Conservation (phyloP, 208 protist species). For the Eutreptiella sp. region DNA sequence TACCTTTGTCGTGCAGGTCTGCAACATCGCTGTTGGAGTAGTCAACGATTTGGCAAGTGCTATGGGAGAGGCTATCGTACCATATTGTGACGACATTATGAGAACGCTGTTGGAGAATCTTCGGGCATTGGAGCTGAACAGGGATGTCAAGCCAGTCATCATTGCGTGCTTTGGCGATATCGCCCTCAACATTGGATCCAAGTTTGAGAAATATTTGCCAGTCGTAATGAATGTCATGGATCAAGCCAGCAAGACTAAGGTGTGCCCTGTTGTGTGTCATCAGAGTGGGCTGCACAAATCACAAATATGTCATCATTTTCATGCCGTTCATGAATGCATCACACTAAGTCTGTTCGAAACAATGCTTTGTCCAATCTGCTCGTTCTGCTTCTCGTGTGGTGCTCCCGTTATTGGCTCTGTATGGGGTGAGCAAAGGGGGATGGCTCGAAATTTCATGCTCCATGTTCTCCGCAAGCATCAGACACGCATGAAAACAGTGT, state of each 20-base stretch:
- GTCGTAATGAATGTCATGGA: conserved; percentile 67
- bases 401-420: too few relatives aligned
- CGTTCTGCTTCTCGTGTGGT: too few relatives aligned
- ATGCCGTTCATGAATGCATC: too few relatives aligned
- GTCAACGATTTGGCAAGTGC: conserved; percentile 86
- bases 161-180: conserved; percentile 89
- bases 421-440: too few relatives aligned
- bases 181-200: conserved; percentile 74
- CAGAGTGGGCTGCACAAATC: neutral
- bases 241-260: conserved; percentile 32
- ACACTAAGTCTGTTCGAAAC: too few relatives aligned
- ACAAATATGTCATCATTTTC: too few relatives aligned
- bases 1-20: conserved; percentile 65
- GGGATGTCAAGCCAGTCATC: conserved; percentile 86
- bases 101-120: conserved; percentile 66
- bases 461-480: too few relatives aligned
- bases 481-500: too few relatives aligned
- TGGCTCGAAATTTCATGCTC: too few relatives aligned
- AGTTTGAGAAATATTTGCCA: conserved; percentile 75
- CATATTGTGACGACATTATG: conserved; percentile 70
- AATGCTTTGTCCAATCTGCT: too few relatives aligned
- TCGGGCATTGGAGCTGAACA: conserved; percentile 59
- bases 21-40: conserved; percentile 71
- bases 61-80: conserved; percentile 53
- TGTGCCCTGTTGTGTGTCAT: neutral